Conservation (phyloP, 495 filamentous ascomycete species). For the Penicillium argentinense region DNA sequence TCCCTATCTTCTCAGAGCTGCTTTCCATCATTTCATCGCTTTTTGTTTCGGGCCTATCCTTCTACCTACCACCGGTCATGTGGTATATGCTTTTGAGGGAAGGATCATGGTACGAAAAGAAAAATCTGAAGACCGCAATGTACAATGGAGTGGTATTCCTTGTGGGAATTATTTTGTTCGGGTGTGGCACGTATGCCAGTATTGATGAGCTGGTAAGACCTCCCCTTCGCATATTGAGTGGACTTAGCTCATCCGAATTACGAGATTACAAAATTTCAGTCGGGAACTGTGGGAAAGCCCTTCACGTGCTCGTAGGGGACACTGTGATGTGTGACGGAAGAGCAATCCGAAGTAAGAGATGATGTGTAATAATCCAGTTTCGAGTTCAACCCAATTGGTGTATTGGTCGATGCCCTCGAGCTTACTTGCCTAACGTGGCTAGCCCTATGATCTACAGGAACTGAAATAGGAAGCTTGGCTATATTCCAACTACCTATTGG, state of each 20-base stretch:
- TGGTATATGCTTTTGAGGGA: constrained; percentile 56
- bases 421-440: neutral
- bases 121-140: constrained; percentile 19
- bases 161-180: constrained; percentile 47
- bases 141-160: constrained; percentile 18
- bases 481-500: neutral
- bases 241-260: neutral
- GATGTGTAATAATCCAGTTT: no score
- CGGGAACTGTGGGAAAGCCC: constrained; percentile 12
- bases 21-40: constrained; percentile 60
- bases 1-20: constrained; percentile 65
- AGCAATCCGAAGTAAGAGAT: no score
- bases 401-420: no score
- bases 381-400: no score
- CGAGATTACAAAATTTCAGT: constrained; percentile 12
- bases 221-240: neutral
- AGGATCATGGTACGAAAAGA: constrained; percentile 33
- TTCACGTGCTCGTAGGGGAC: constrained; percentile 10
- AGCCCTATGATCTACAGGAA: neutral
- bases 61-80: constrained; percentile 63
- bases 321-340: no score
- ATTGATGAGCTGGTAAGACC: constrained; percentile 56
- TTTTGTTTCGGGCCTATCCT: constrained; percentile 64
- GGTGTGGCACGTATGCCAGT: constrained; percentile 54
- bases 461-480: neutral